Conservation (phyloP, 164 flowering plant species). For the Aristolochia fimbriata region DNA sequence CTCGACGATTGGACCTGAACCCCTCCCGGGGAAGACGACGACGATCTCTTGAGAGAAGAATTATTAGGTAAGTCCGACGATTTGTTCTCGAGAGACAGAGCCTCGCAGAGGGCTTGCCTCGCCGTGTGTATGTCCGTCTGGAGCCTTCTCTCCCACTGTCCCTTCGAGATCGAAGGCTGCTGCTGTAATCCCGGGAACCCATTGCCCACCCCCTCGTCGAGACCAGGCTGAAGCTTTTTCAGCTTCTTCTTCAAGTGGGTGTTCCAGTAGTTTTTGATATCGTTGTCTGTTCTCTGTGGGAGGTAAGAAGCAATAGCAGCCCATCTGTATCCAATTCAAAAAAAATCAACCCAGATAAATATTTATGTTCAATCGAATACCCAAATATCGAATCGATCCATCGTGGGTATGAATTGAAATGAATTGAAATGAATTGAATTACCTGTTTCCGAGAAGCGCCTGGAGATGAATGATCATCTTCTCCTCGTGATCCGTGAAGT, state of each 20-base stretch:
- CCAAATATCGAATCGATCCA: too few relatives aligned
- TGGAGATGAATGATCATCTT: constrained; percentile 95
- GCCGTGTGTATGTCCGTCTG: constrained; percentile 85
- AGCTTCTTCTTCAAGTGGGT: constrained; percentile 84
- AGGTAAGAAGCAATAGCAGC: constrained; percentile 95
- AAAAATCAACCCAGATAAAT: too few relatives aligned
- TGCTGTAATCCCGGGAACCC: constrained; percentile 22
- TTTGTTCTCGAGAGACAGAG: constrained; percentile 66
- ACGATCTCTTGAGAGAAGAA: too few relatives aligned
- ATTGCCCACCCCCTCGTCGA: constrained; percentile 20
- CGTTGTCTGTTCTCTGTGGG: constrained; percentile 81
- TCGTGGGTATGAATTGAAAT: too few relatives aligned
- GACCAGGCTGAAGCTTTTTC: constrained; percentile 30
- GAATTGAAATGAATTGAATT: too few relatives aligned
- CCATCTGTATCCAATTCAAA: constrained; percentile 67
- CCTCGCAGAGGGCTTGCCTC: constrained; percentile 70
- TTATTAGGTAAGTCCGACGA: too few relatives aligned
- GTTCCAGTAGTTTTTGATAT: constrained; percentile 84
- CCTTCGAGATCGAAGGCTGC: constrained; percentile 43
- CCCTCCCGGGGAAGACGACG: too few relatives aligned
- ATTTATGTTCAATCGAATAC: too few relatives aligned
- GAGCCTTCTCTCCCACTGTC: constrained; percentile 94
- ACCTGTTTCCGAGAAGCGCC: constrained; percentile 92
- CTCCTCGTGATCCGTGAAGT: constrained; percentile 86
- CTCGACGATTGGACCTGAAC: constrained; percentile 17